Conservation (phyloP, 1,139 yeast species). For the Yamadazyma diospyri region DNA sequence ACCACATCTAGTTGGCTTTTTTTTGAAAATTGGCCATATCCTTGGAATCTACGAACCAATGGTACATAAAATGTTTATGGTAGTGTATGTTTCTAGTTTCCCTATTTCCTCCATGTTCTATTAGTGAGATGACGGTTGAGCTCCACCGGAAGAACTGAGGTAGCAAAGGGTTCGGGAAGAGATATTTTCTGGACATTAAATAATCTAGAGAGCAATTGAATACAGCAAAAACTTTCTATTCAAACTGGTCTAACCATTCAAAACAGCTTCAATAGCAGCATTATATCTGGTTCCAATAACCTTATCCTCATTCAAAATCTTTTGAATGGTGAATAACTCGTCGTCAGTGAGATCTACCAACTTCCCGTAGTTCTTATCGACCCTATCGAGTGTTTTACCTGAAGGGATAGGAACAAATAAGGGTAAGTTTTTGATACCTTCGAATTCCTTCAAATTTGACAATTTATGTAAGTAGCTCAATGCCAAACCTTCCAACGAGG, state of each 20-base stretch:
- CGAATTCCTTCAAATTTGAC: slow-evolving; percentile 23
- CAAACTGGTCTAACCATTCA: slow-evolving; percentile 4
- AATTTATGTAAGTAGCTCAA: slow-evolving; percentile 63
- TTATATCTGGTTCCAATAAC: slow-evolving; percentile 17
- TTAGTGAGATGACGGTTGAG: too few species aligned
- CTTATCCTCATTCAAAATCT: slow-evolving; percentile 23
- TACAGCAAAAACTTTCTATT: too few species aligned
- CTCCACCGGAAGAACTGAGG: too few species aligned
- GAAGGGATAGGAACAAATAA: slow-evolving; percentile 76
- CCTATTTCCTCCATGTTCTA: too few species aligned
- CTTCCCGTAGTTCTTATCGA: slow-evolving; percentile 52
- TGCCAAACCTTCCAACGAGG: slow-evolving; percentile 64
- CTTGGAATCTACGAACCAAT: too few species aligned
- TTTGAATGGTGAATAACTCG: slow-evolving; percentile 50
- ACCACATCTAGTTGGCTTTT: slow-evolving; percentile 3
- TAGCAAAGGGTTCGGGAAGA: too few species aligned
- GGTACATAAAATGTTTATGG: too few species aligned
- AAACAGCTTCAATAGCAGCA: slow-evolving; percentile 3
- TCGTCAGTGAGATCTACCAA: slow-evolving; percentile 44
- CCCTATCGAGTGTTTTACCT: slow-evolving; percentile 54
- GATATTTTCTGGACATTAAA: too few species aligned
- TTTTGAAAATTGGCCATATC: too few species aligned
- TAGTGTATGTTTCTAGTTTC: too few species aligned
- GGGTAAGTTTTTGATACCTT: slow-evolving; percentile 42
- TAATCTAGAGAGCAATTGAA: too few species aligned